Evolutionary conservation across 2,329 filamentous ascomycete species (phyloP).

Genomic region (Sporothrix sp.): DNA sequence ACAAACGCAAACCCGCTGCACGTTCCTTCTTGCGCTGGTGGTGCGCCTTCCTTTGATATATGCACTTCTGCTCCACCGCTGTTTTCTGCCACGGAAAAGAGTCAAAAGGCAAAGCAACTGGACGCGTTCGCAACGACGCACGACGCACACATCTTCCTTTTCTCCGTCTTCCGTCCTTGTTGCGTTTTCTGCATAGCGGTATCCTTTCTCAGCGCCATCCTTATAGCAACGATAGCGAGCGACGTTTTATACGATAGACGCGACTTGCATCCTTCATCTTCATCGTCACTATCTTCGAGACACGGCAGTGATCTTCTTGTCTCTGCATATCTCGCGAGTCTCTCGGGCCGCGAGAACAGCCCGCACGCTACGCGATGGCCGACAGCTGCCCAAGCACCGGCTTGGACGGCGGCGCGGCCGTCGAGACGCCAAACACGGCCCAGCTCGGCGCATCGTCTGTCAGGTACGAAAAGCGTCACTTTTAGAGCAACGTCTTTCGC

Average conservation of each 20-base stretch:
- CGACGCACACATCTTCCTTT: not conserved
- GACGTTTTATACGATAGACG: not conserved
- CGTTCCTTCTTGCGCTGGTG: not conserved
- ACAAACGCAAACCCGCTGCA: constrained; percentile 9
- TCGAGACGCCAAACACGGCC: not conserved
- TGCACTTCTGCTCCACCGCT: not conserved
- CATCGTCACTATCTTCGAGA: too few relatives aligned
- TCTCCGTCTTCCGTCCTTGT: not conserved
- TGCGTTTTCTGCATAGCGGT: not conserved
- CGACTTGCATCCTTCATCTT: not conserved
- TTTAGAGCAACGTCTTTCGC: not conserved
- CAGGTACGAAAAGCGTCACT: too few relatives aligned
- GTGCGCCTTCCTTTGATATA: too few relatives aligned
- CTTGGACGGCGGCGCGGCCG: not conserved
- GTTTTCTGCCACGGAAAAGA: not conserved
- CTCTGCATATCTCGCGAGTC: too few relatives aligned
- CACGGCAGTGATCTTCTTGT: too few relatives aligned
- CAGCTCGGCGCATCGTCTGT: too few relatives aligned
- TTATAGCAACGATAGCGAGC: not conserved
- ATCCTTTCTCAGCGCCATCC: not conserved
- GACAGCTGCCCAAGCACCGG: not conserved
- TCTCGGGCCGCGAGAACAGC: too few relatives aligned
- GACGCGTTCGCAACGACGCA: not conserved
- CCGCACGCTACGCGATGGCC: not conserved
- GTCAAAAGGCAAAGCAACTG: not conserved